phyloP scores from a whole-genome alignment of 2,329 filamentous ascomycete genomes.

The Phaeosphaeria sp. region DNA sequence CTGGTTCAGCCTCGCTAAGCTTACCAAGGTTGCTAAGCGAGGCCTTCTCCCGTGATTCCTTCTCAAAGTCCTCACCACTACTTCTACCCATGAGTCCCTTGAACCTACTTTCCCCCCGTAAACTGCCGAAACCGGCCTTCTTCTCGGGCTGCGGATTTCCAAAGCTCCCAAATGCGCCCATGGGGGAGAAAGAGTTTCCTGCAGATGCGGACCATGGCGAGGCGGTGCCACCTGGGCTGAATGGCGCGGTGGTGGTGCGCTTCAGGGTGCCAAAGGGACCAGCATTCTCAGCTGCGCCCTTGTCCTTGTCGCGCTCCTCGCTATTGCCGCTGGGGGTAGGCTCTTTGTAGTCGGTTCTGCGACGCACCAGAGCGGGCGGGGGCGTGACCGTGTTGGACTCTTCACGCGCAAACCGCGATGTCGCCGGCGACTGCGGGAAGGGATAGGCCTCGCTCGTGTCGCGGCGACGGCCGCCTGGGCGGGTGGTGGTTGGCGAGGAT shows the following conservation, averaged over 20 bases:
- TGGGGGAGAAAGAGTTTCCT: conserved; percentile 69
- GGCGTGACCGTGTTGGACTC: conserved; percentile 68
- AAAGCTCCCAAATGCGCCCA: conserved; percentile 92
- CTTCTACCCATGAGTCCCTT: conserved; percentile 85
- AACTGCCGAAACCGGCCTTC: conserved; percentile 69
- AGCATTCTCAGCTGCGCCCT: conserved; percentile 48
- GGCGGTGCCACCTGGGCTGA: conserved; percentile 57
- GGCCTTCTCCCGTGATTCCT: conserved; percentile 61
- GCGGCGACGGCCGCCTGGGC: conserved; percentile 79
- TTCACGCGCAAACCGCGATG: conserved; percentile 67
- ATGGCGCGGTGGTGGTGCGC: conserved; percentile 62
- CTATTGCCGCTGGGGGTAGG: conserved; percentile 46
- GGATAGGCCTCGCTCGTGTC: conserved; percentile 78
- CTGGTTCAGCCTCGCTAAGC: conserved; percentile 59
- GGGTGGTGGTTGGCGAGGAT: conserved; percentile 74
- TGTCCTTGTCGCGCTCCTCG: conserved; percentile 61
- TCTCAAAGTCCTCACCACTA: conserved; percentile 68
- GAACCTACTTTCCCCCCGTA: conserved; percentile 80
- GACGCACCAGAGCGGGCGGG: conserved; percentile 65
- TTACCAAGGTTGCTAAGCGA: conserved; percentile 61
- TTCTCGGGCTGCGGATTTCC: conserved; percentile 70
- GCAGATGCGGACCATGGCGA: conserved; percentile 68
- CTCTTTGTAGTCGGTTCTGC: conserved; percentile 68
- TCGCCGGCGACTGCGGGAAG: conserved; percentile 66
- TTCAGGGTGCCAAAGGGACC: conserved; percentile 62